Conservation (phyloP, 176 grass and related monocot genomes). For the Carex kokanica region DNA sequence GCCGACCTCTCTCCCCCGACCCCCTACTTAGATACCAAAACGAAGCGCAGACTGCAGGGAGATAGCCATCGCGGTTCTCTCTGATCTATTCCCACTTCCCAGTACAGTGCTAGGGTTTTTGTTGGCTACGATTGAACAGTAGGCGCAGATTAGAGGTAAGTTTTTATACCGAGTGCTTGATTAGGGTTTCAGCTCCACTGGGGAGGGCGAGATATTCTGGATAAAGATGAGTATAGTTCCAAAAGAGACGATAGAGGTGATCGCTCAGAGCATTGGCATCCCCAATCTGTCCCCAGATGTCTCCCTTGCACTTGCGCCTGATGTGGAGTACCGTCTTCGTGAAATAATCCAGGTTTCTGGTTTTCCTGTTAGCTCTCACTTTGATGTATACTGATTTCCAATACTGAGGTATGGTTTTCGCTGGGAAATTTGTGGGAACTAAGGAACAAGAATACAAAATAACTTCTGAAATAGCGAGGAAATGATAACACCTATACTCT, state of each 20-base stretch:
- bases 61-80: neutral
- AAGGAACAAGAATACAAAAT: neutral
- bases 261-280: constrained; percentile 85
- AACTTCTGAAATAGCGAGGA: neutral
- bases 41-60: neutral
- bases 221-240: constrained; percentile 70
- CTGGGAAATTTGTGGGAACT: neutral
- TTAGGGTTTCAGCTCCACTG: neutral
- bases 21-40: neutral
- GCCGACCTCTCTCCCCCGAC: too few species aligned
- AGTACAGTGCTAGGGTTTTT: neutral
- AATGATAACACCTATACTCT: neutral
- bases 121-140: neutral
- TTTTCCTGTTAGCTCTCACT: neutral
- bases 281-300: constrained; percentile 66
- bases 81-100: neutral
- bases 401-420: neutral
- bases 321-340: constrained; percentile 92
- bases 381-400: neutral
- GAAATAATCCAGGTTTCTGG: constrained; percentile 83
- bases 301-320: constrained; percentile 55
- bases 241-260: constrained; percentile 91
- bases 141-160: neutral
- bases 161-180: neutral
- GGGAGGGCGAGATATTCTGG: neutral